Conservation (phyloP, 1,284 basidiomycete genomes). For the Trametes polyzona region DNA sequence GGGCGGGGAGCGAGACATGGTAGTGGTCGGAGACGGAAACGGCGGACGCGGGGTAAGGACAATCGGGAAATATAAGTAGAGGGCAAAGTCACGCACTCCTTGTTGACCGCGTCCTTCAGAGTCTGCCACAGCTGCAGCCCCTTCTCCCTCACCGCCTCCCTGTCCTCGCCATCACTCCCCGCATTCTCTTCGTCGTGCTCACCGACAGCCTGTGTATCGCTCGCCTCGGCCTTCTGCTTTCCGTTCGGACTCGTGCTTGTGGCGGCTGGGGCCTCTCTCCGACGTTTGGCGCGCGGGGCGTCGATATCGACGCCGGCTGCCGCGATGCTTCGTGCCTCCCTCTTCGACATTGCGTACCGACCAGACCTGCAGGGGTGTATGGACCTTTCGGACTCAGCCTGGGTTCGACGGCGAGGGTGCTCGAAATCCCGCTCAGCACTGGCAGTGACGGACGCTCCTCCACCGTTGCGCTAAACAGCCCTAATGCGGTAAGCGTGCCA, state of each 20-base stretch:
- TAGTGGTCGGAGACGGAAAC: slow-evolving; percentile 24
- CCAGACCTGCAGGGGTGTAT: slow-evolving; percentile 4
- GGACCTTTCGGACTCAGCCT: slow-evolving; percentile 14
- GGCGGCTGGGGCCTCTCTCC: slow-evolving; percentile 53
- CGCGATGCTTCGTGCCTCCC: slow-evolving; percentile 56
- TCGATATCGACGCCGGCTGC: slow-evolving; percentile 56
- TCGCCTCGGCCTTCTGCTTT: slow-evolving; percentile 24
- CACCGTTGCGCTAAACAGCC: slow-evolving; percentile 19
- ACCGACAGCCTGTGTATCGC: slow-evolving; percentile 31
- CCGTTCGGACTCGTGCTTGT: slow-evolving; percentile 29
- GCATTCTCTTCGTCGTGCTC: slow-evolving; percentile 27
- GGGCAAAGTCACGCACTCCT: slow-evolving; percentile 77
- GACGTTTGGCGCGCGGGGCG: slow-evolving; percentile 70
- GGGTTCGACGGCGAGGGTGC: slow-evolving; percentile 15
- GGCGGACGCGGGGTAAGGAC: slow-evolving; percentile 31
- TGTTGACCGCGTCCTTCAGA: slow-evolving; percentile 78
- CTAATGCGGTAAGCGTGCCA: slow-evolving; percentile 21
- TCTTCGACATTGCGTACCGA: slow-evolving; percentile 59
- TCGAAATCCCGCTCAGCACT: slow-evolving; percentile 16
- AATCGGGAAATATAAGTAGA: slow-evolving; percentile 32
- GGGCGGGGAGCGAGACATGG: slow-evolving; percentile 9
- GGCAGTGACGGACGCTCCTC: slow-evolving; percentile 8
- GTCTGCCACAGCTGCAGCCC: slow-evolving; percentile 72
- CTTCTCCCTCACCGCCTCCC: slow-evolving; percentile 55
- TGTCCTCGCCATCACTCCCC: slow-evolving; percentile 38